phyloP scores from a whole-genome alignment of 495 filamentous ascomycete genomes.

The Daldinia grandis region DNA sequence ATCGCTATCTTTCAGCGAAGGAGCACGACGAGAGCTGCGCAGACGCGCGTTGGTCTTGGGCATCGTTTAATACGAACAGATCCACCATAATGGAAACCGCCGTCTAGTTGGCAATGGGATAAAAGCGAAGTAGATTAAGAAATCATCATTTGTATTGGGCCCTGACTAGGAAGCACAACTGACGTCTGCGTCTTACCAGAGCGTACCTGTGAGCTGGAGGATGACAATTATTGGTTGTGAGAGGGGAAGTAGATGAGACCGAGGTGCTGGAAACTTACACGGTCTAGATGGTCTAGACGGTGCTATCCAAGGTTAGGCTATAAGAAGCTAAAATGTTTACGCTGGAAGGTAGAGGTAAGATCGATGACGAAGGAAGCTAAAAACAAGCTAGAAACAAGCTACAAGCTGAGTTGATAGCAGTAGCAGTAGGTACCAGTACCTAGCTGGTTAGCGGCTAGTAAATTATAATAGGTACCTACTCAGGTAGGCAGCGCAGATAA shows the following conservation, averaged over 20 bases:
- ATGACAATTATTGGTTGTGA: not conserved
- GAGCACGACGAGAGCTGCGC: conserved; percentile 58
- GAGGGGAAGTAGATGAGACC: conserved; percentile 8
- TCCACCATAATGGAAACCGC: conserved; percentile 39
- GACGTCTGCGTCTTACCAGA: conserved; percentile 9
- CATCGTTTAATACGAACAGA: conserved; percentile 46
- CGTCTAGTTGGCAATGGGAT: conserved; percentile 9
- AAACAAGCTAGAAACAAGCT: conserved; percentile 5
- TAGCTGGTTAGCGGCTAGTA: conserved; percentile 5
- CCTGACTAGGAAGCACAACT: conserved; percentile 14
- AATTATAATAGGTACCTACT: too few species aligned
- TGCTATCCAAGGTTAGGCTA: conserved; percentile 8
- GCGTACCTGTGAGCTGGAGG: conserved; percentile 1
- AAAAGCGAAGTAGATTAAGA: not conserved
- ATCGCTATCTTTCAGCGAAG: conserved; percentile 60
- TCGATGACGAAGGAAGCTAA: conserved; percentile 41
- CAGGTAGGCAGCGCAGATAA: not conserved
- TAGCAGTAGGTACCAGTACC: too few species aligned
- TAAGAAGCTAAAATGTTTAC: conserved; percentile 19
- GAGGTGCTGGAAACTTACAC: not conserved
- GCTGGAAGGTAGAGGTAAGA: conserved; percentile 11
- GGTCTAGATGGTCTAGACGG: too few species aligned
- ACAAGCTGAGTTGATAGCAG: not conserved
- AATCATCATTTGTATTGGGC: not conserved
- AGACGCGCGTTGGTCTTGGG: conserved; percentile 52